Evolutionary conservation across 345 rosid species (phyloP), one percentile per base, ranked within the genome.

Genomic region (Sapria himalayana): DNA sequence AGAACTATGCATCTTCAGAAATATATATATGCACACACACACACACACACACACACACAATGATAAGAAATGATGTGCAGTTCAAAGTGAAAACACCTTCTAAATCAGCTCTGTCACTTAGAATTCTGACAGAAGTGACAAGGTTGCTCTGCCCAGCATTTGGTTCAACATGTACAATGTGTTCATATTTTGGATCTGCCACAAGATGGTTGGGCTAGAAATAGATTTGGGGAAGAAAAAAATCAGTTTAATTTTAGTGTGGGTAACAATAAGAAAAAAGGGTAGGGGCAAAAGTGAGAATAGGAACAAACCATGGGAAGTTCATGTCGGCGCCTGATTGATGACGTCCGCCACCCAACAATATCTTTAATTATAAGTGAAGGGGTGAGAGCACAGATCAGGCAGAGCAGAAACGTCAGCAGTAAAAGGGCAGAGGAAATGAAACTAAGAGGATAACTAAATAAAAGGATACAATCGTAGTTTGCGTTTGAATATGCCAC

Each of bases 271-370:
- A 31, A 54, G 40, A 17, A 9, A 14, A 2, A 45, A 25, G 15
- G 12, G 38, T 36, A 9, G 18, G 3, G 9, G 6, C 12, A 7
- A 14, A 43, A 51, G 11, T 3, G 20, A 19, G 15, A 37, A 19
- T n/a, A 39, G 15, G 22, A 1, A 7, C 22, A 47, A 13, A 77
- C 93, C 85, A 71, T 72, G 24, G 92, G 96, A 55, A 81, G 82
- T 64, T 85, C 93, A 57, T 62, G 49, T 49, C 71, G 80, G 51
- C 85, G 80, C 39, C 82, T 65, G 36, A 85, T 85, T 36, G 96
- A 85, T 41, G 96, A 80, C 44, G 96, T 85, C 51, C 93, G 66
- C 93, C 93, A 85, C 34, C 96, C 93, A 65, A 81, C 96, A 51
- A 81, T 60, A 55, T 81, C 96, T 81, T n/a, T 46, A 39, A 12